A percentile compares a stretch with the other conserved stretches of the same genome.
These are phyloP conservation scores for Groenewaldozyma auringiensis DNA, from an alignment of 1,139 yeast species.

Conservation along the genomic window DNA sequence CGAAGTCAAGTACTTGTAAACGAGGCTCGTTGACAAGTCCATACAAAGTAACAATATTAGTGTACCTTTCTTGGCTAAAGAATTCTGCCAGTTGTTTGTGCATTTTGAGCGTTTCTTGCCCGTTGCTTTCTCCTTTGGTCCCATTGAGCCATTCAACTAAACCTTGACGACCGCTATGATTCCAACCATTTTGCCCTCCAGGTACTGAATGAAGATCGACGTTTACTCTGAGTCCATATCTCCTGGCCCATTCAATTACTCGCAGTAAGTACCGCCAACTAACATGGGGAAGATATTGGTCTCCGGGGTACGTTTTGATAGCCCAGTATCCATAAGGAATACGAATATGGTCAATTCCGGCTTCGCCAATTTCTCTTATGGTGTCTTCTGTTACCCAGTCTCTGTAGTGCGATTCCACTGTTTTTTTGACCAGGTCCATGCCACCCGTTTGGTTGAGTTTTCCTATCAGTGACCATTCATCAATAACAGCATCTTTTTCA, in stretches of 20 bases:
- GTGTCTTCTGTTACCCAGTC: conserved; percentile 69
- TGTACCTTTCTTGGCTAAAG: conserved; percentile 56
- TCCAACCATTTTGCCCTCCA: conserved; percentile 91
- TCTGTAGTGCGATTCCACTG: conserved; percentile 59
- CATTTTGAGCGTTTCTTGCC: conserved; percentile 34
- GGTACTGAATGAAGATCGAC: conserved; percentile 87
- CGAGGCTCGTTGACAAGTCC: conserved; percentile 56
- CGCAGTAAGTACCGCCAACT: conserved; percentile 63
- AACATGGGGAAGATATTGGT: conserved; percentile 71
- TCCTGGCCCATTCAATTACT: conserved; percentile 68
- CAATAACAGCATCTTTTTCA: conserved; percentile 24
- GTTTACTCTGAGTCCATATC: conserved; percentile 63
- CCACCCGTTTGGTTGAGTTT: conserved; percentile 42
- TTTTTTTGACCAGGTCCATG: conserved; percentile 30
- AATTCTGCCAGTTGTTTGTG: conserved; percentile 42
- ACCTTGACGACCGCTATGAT: conserved; percentile 79
- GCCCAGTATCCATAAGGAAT: conserved; percentile 96
- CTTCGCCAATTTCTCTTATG: conserved; percentile 50
- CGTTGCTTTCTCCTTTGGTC: conserved; percentile 26
- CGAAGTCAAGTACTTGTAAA: conserved; percentile 23
- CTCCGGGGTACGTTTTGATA: conserved; percentile 49
- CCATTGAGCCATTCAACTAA: conserved; percentile 50
- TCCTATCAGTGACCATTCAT: conserved; percentile 37
- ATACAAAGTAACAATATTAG: conserved; percentile 69
- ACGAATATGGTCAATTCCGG: conserved; percentile 76